Percentiles rank a stretch among this genome's conserved stretches.
These are phyloP conservation scores for Pseudogymnoascus sp. DNA, from an alignment of 2,329 filamentous ascomycete species.

Conservation along the genomic window DNA sequence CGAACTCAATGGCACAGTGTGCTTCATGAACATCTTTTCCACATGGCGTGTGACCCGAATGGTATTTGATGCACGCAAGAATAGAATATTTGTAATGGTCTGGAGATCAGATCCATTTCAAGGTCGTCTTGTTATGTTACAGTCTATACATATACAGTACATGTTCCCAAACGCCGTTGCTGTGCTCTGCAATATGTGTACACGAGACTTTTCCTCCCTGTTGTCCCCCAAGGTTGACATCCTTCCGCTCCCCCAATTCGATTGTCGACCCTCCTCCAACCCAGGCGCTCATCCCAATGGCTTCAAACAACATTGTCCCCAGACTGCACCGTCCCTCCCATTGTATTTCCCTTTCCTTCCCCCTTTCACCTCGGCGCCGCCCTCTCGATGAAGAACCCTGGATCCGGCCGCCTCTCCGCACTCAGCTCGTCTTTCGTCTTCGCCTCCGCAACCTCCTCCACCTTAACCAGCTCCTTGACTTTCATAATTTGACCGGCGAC, in stretches of 20 bases:
- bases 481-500: constrained; percentile 68
- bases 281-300: neutral
- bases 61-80: neutral
- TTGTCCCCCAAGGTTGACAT: constrained; percentile 1
- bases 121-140: constrained; percentile 22
- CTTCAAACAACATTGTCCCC: neutral
- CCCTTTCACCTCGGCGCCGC: constrained; percentile 16
- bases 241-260: neutral
- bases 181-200: constrained; percentile 8
- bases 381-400: constrained; percentile 60
- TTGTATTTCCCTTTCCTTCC: neutral
- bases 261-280: neutral
- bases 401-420: constrained; percentile 54
- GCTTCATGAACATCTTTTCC: neutral
- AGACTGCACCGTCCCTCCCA: neutral
- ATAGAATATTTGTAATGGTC: neutral
- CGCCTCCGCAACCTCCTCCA: constrained; percentile 54
- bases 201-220: constrained; percentile 6
- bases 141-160: constrained; percentile 18
- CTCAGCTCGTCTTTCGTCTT: constrained; percentile 54
- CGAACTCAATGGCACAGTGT: neutral
- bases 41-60: neutral
- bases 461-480: constrained; percentile 65
- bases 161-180: constrained; percentile 12
- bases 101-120: neutral